Conservation (phyloP, 768 basidiomycete genomes). For the Rhodotorula taiwanensis region DNA sequence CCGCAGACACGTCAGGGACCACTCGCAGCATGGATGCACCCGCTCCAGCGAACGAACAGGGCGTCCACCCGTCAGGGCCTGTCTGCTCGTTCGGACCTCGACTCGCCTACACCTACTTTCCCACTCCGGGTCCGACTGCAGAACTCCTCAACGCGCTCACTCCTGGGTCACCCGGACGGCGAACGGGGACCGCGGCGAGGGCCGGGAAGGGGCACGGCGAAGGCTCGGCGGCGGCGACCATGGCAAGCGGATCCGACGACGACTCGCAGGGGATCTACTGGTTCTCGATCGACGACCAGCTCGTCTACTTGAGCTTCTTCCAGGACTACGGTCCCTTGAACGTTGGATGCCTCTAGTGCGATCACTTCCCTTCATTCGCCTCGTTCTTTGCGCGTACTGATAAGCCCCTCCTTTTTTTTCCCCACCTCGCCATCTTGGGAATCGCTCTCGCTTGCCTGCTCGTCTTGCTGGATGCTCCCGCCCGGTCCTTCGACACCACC, state of each 20-base stretch:
- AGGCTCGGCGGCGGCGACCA: background rate
- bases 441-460: no score
- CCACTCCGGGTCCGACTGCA: constrained; percentile 11
- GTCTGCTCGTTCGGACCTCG: constrained; percentile 37
- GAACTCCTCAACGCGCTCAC: constrained; percentile 18
- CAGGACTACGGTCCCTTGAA: constrained; percentile 78
- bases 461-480: no score
- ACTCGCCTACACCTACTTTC: constrained; percentile 35
- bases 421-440: background rate
- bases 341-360: constrained; percentile 39
- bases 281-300: constrained; percentile 87
- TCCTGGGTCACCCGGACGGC: background rate
- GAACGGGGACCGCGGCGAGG: background rate
- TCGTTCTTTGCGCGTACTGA: background rate
- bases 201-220: background rate
- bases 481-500: background rate
- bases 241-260: no score
- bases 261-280: no score
- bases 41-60: no score
- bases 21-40: background rate
- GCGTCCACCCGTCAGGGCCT: constrained; percentile 24
- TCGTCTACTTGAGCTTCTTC: constrained; percentile 87
- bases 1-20: no score
- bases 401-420: background rate
- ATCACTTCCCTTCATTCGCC: background rate